Evolutionary conservation across 2,329 filamentous ascomycete genomes (phyloP).

Genomic region (Fusarium ramigenum): DNA sequence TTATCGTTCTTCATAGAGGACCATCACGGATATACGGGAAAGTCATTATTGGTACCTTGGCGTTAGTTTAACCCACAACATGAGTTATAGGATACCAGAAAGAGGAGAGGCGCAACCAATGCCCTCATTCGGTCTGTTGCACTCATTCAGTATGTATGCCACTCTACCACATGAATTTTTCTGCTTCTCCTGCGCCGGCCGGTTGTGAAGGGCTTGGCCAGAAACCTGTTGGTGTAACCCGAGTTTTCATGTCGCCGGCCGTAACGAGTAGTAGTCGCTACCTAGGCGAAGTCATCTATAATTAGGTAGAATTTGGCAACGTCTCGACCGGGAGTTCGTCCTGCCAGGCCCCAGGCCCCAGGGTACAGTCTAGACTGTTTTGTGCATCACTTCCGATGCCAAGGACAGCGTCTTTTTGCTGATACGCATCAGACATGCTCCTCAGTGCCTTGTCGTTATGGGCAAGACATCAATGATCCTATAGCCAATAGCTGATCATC

Average conservation of each 20-base stretch:
- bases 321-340: not conserved
- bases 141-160: not conserved
- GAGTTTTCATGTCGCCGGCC: slow-evolving; percentile 3
- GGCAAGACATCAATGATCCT: not conserved
- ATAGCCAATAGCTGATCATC: not conserved
- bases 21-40: not conserved
- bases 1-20: not conserved
- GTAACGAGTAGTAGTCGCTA: slow-evolving; percentile 1
- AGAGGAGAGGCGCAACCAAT: not conserved
- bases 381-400: slow-evolving; percentile 16
- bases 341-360: not conserved
- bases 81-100: not conserved
- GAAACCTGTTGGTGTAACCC: slow-evolving; percentile 14
- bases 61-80: not conserved
- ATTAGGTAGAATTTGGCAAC: slow-evolving; percentile 23
- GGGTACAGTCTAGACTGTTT: not conserved
- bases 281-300: slow-evolving; percentile 26
- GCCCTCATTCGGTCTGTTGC: not conserved
- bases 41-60: not conserved
- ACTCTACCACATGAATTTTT: not conserved
- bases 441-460: not conserved
- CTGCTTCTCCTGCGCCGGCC: not conserved
- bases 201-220: not conserved
- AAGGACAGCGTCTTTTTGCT: slow-evolving; percentile 6
- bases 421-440: not conserved